phyloP scores from a whole-genome alignment of 148 eudicot species.

The Dysphania ambrosioides region DNA sequence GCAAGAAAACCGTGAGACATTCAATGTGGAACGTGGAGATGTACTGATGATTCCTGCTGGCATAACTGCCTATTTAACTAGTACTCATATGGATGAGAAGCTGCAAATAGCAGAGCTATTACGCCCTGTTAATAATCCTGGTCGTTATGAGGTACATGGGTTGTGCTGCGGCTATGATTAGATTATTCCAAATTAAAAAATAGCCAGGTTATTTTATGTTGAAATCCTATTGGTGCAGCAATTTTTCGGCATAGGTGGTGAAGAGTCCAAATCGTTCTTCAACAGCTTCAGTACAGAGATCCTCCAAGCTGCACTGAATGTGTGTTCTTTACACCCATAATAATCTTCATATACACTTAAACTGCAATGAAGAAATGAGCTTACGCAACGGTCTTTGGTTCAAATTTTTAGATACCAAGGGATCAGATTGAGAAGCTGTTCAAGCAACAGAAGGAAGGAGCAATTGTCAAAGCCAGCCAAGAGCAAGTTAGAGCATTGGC shows the following conservation, averaged over 20 bases:
- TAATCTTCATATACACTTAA: neutral
- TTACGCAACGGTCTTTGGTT: neutral
- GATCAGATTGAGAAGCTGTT: conserved; percentile 24
- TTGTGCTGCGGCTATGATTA: neutral
- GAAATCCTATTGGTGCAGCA: conserved; percentile 15
- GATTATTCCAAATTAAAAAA: neutral
- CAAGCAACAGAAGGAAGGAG: conserved; percentile 25
- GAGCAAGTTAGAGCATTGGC: conserved; percentile 29
- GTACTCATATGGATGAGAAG: conserved; percentile 20
- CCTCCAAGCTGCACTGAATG: conserved; percentile 33
- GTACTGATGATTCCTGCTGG: conserved; percentile 32
- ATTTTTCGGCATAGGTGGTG: conserved; percentile 26
- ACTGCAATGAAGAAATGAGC: neutral
- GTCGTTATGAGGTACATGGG: conserved; percentile 21
- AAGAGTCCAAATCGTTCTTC: conserved; percentile 16
- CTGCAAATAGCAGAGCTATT: conserved; percentile 25
- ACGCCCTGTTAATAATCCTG: conserved; percentile 29
- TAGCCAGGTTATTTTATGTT: neutral
- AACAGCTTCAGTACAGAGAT: conserved; percentile 29
- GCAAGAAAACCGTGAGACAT: conserved; percentile 24
- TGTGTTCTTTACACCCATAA: conserved; percentile 12
- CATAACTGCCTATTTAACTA: conserved; percentile 21
- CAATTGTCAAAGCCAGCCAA: conserved; percentile 22
- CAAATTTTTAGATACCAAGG: conserved; percentile 17
- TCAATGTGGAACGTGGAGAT: conserved; percentile 29